Conservation (phyloP, 1,139 yeast species). For the Suhomyces atakaporum region DNA sequence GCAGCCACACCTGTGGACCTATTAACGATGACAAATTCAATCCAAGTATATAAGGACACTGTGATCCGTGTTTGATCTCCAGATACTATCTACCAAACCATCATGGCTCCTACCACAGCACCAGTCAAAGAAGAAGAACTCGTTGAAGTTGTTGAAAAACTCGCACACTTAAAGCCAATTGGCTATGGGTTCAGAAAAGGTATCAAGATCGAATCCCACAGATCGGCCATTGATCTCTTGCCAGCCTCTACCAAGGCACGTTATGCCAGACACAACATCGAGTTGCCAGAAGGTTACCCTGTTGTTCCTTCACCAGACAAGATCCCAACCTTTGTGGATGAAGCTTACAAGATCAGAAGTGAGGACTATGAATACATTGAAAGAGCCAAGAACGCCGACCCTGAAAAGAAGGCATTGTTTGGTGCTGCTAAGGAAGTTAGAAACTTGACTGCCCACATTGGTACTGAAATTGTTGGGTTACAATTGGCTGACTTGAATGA, state of each 20-base stretch:
- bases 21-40: slow-evolving; percentile 1
- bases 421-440: slow-evolving; percentile 22
- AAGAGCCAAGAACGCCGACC: slow-evolving; percentile 21
- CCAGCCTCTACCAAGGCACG: slow-evolving; percentile 18
- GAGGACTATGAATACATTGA: slow-evolving; percentile 20
- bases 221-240: slow-evolving; percentile 14
- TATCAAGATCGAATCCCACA: slow-evolving; percentile 8
- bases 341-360: slow-evolving; percentile 18
- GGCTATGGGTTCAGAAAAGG: slow-evolving; percentile 10
- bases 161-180: slow-evolving; percentile 15
- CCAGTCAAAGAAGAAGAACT: slow-evolving; percentile 13
- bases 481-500: slow-evolving; percentile 27
- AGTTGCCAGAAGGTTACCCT: slow-evolving; percentile 21
- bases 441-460: slow-evolving; percentile 22
- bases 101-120: slow-evolving; percentile 17
- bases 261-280: slow-evolving; percentile 17
- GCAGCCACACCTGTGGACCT: slow-evolving; percentile 10
- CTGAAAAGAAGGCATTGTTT: slow-evolving; percentile 22
- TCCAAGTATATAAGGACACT: too few species aligned
- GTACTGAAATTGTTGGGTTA: slow-evolving; percentile 22
- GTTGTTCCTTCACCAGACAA: slow-evolving; percentile 14
- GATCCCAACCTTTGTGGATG: slow-evolving; percentile 21
- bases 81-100: neutral
- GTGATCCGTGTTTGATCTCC: too few species aligned
- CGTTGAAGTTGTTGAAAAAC: slow-evolving; percentile 13